phyloP scores from a whole-genome alignment of 2,329 filamentous ascomycete species.

The Colletotrichum orbiculare region DNA sequence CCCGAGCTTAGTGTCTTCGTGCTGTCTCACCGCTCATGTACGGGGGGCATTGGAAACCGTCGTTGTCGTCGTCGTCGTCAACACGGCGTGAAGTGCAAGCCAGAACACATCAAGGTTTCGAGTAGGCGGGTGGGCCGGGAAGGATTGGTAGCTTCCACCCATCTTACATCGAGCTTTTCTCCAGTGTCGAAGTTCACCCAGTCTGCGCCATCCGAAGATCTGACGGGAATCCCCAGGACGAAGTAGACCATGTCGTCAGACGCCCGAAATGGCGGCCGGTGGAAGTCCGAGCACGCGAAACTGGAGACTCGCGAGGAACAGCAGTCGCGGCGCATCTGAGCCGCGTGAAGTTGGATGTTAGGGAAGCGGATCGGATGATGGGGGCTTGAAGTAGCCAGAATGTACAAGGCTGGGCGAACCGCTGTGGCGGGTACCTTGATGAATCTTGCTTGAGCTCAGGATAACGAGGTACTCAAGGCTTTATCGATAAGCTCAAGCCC shows the following conservation, averaged over 20 bases:
- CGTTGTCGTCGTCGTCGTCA: slow-evolving; percentile 34
- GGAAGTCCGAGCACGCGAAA: slow-evolving; percentile 30
- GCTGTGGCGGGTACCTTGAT: slow-evolving; percentile 23
- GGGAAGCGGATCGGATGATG: slow-evolving; percentile 20
- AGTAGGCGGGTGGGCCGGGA: slow-evolving; percentile 12
- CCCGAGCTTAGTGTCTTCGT: slow-evolving; percentile 31
- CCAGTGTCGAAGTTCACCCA: not conserved
- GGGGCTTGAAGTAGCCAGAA: slow-evolving; percentile 26
- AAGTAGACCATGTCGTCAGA: slow-evolving; percentile 25
- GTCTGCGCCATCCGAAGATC: not conserved
- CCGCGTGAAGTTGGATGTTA: slow-evolving; percentile 24
- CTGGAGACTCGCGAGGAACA: slow-evolving; percentile 27
- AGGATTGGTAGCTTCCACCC: not conserved
- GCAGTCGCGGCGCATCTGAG: slow-evolving; percentile 30
- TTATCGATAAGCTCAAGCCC: slow-evolving; percentile 15
- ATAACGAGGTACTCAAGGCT: slow-evolving; percentile 4
- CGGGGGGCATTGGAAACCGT: slow-evolving; percentile 3
- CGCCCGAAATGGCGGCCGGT: slow-evolving; percentile 18
- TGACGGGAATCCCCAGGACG: slow-evolving; percentile 1
- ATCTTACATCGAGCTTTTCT: not conserved
- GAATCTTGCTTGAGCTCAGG: not conserved
- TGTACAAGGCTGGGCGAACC: not conserved
- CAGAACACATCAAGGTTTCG: slow-evolving; percentile 33
- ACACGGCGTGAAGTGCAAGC: slow-evolving; percentile 32
- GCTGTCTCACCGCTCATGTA: slow-evolving; percentile 36